Percentiles rank a stretch among this genome's conserved stretches.
phyloP scores from a whole-genome alignment of 352 stramenopile species.

The Globisporangium nagaii region DNA sequence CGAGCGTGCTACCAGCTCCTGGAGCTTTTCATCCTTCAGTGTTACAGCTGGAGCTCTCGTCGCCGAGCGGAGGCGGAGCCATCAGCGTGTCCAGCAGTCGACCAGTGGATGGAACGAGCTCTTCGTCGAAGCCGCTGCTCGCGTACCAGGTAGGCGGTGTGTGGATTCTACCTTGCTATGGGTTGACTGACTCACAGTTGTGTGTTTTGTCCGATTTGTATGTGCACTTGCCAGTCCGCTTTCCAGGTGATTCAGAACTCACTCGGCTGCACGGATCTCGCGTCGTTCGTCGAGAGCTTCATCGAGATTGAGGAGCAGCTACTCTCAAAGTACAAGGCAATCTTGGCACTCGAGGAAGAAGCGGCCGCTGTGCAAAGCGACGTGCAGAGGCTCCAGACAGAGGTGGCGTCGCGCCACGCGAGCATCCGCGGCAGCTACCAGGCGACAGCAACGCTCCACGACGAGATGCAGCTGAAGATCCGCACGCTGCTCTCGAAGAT shows the following conservation, averaged over 20 bases:
- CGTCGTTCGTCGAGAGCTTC: slow-evolving; percentile 43
- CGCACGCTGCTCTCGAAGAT: slow-evolving; percentile 22
- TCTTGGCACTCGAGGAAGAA: slow-evolving; percentile 47
- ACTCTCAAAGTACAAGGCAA: slow-evolving; percentile 59
- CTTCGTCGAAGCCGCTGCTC: background rate
- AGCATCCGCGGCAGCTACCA: slow-evolving; percentile 32
- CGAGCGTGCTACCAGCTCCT: background rate
- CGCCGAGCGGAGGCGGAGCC: background rate
- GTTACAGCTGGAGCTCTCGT: background rate
- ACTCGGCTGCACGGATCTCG: slow-evolving; percentile 19
- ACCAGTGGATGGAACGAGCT: background rate
- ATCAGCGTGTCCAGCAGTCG: background rate
- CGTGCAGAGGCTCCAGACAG: slow-evolving; percentile 16
- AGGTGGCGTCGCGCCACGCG: slow-evolving; percentile 25
- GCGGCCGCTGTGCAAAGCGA: slow-evolving; percentile 31
- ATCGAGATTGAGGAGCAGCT: slow-evolving; percentile 51
- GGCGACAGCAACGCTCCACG: slow-evolving; percentile 22
- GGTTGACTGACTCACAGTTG: background rate
- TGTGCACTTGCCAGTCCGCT: slow-evolving; percentile 18
- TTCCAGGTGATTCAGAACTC: slow-evolving; percentile 54
- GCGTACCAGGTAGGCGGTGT: slow-evolving; percentile 14
- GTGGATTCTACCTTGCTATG: no score
- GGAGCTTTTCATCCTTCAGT: background rate
- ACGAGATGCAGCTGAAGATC: slow-evolving; percentile 30
- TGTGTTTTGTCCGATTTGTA: background rate